Percentiles rank a stretch among this genome's conserved stretches.
Conservation (phyloP, 495 filamentous ascomycete species). For the Massariosphaeria phaeospora region DNA sequence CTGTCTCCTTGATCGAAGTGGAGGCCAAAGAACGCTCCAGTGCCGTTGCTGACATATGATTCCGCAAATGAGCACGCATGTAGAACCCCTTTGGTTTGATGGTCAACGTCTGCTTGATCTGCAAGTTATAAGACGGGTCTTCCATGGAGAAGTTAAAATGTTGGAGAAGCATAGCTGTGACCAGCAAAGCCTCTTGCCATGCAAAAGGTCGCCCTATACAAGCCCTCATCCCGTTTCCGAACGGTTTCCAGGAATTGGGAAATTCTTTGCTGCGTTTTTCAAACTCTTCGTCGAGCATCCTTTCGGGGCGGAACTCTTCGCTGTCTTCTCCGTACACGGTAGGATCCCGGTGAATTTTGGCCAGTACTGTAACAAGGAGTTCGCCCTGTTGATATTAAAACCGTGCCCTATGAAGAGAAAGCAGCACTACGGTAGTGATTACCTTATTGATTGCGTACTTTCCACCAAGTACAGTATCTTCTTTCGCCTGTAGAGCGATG, state of each 20-base stretch:
- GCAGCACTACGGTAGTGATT: not conserved
- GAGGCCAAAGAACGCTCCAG: constrained; percentile 50
- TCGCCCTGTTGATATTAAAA: constrained; percentile 41
- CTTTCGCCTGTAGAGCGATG: constrained; percentile 47
- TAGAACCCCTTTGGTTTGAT: constrained; percentile 71
- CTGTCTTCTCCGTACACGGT: constrained; percentile 54
- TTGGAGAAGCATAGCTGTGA: constrained; percentile 54
- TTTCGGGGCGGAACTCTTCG: constrained; percentile 55
- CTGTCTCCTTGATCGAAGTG: constrained; percentile 31
- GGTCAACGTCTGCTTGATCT: constrained; percentile 66
- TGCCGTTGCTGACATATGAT: constrained; percentile 52
- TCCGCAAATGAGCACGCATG: constrained; percentile 59
- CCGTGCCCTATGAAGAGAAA: not conserved
- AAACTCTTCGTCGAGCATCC: constrained; percentile 60
- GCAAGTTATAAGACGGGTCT: constrained; percentile 58
- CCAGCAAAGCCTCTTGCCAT: constrained; percentile 57
- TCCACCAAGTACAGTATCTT: constrained; percentile 55
- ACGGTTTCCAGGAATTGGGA: constrained; percentile 55
- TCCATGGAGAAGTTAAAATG: constrained; percentile 57
- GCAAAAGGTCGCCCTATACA: constrained; percentile 59
- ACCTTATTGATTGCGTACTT: constrained; percentile 59
- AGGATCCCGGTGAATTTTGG: constrained; percentile 62
- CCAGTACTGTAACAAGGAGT: constrained; percentile 56
- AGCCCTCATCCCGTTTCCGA: constrained; percentile 53
- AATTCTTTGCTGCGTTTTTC: constrained; percentile 42